Evolutionary conservation across 176 grass and related monocot species (phyloP), one percentile per base, ranked within the genome.

Genomic region (Musa beccarii): DNA sequence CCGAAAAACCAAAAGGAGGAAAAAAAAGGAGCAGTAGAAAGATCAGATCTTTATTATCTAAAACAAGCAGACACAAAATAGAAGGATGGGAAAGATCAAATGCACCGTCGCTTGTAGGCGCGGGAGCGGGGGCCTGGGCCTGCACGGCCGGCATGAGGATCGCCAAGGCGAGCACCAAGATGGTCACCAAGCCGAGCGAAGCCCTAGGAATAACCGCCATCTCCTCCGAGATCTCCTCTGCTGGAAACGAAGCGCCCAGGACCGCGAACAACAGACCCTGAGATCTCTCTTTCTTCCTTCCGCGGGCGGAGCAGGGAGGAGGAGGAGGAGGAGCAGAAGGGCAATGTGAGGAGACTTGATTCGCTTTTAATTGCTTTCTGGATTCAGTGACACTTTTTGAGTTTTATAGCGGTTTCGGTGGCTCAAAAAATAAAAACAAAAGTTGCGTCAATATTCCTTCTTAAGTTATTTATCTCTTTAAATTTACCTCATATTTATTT

Each of bases 31-130:
- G 20, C 57, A 62, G 20, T 9, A 62, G 13, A 57, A 16, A 57
- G 3, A 57, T 57, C 11, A 57, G 54, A 57, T 57, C 54, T 57
- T 57, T 57, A 17, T 3, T 3, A 16, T 57, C 54, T 57, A 57
- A 17, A 57, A 57, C 54, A 62, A 19, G 20, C 15, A 6, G 9
- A 62, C 57, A 62, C 13, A 62, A 15, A 62, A 19, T n/a, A 62
- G 57, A 62, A 17, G 5, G 14, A n/a, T 10, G 14, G 1, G 34
- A 50, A 49, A 49, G 19, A 70, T 50, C 28, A 7, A 63, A 11
- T 11, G 34, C 19, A 70, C 68, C 68, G 14, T 70, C 68, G 68
- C 68, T 70, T 28, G 68, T 70, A 9, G 68, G 68, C 20, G 68
- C 68, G 3, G 68, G 28, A 23, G 34, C 68, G 14, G 68, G 68